Percentiles rank a stretch among this genome's conserved stretches.
These are phyloP conservation scores for Stramenopiles sp. DNA, from an alignment of 352 stramenopile species.

Conservation along the genomic window DNA sequence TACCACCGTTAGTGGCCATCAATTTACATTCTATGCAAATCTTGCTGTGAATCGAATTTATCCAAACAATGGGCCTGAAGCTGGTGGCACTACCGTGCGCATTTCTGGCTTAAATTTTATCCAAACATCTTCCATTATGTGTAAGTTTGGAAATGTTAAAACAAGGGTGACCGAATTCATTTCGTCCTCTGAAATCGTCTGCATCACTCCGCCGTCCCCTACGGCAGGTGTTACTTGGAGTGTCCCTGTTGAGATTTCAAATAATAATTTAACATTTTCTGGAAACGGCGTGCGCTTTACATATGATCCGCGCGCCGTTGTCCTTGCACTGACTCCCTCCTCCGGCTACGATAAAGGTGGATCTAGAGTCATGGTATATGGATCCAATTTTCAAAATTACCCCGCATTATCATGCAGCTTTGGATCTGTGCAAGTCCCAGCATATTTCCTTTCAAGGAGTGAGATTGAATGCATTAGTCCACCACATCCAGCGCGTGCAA, in stretches of 20 bases:
- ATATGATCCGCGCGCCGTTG: constrained; percentile 31
- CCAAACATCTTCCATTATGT: constrained; percentile 30
- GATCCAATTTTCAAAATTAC: constrained; percentile 35
- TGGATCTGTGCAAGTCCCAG: constrained; percentile 12
- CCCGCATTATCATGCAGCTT: constrained; percentile 27
- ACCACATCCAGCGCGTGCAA: constrained; percentile 21
- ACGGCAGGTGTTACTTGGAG: constrained; percentile 26
- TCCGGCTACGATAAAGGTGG: constrained; percentile 32
- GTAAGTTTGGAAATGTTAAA: constrained; percentile 41
- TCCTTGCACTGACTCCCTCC: constrained; percentile 34
- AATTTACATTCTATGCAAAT: constrained; percentile 47
- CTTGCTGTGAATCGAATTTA: constrained; percentile 37
- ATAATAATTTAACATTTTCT: constrained; percentile 38
- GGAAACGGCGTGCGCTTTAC: constrained; percentile 49
- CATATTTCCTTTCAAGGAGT: constrained; percentile 34
- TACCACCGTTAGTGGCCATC: constrained; percentile 35
- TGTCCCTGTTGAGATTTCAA: constrained; percentile 35
- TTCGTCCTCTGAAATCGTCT: constrained; percentile 42
- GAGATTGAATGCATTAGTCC: constrained; percentile 34
- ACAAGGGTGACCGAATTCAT: constrained; percentile 37
- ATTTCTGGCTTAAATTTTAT: constrained; percentile 56
- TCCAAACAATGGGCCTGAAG: constrained; percentile 41
- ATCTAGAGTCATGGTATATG: constrained; percentile 32
- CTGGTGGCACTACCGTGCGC: constrained; percentile 49
- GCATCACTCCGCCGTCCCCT: constrained; percentile 30